Conservation (phyloP, 2,329 filamentous ascomycete species). For the Trichophaea hybrida region DNA sequence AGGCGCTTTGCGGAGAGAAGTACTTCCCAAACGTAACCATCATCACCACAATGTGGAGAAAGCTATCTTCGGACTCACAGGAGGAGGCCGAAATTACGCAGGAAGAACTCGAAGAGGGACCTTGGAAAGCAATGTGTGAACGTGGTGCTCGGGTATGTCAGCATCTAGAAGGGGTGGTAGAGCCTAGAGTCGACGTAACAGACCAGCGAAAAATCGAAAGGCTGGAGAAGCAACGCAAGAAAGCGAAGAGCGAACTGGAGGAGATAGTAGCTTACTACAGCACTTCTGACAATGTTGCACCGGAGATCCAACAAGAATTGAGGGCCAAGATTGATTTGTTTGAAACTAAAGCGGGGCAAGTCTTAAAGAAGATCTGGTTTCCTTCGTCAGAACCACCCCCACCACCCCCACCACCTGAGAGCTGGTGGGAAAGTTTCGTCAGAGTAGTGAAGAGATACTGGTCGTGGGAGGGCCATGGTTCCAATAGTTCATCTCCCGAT, state of each 20-base stretch:
- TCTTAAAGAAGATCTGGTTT: not conserved
- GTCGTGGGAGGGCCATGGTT: no score
- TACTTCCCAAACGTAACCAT: not conserved
- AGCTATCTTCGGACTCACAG: not conserved
- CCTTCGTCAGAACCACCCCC: no score
- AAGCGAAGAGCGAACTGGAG: not conserved
- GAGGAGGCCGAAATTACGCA: not conserved
- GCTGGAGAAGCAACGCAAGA: not conserved
- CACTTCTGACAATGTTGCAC: not conserved
- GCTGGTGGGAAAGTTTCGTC: no score
- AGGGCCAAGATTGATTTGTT: not conserved
- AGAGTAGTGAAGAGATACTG: no score
- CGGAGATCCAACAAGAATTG: not conserved
- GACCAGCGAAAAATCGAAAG: not conserved
- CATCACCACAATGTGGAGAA: conserved; percentile 5
- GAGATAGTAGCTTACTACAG: not conserved
- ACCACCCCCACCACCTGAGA: no score
- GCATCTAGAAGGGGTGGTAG: not conserved
- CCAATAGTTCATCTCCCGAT: no score
- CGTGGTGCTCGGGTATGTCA: not conserved
- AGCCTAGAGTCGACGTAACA: not conserved
- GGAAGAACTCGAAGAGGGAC: not conserved
- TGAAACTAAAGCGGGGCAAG: not conserved
- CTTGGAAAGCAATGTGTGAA: not conserved
- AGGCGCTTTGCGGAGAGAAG: not conserved